Evolutionary conservation across 768 basidiomycete genomes (phyloP).

Genomic region (Lactarius akahatsu): DNA sequence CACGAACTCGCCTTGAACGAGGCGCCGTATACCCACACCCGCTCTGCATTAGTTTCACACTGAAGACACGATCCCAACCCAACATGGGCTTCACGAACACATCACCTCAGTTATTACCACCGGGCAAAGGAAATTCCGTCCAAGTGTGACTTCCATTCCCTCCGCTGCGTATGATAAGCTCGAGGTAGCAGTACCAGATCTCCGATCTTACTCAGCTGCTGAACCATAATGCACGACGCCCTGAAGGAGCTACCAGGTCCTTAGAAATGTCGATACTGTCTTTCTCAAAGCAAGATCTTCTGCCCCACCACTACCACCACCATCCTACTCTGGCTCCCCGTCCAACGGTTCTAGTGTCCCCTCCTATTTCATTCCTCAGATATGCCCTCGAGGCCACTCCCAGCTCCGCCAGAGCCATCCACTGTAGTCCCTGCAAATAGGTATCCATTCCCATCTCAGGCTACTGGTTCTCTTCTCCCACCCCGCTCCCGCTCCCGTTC

Average conservation of each 20-base stretch:
- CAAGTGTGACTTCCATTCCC: background rate
- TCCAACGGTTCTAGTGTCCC: background rate
- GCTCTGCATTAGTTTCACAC: background rate
- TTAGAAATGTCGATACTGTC: background rate
- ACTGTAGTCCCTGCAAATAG: background rate
- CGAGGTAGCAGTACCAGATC: background rate
- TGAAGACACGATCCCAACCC: background rate
- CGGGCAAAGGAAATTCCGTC: background rate
- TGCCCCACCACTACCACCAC: background rate
- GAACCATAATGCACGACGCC: background rate
- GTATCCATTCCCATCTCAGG: background rate
- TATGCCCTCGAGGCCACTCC: background rate
- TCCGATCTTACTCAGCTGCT: background rate
- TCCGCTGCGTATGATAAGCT: background rate
- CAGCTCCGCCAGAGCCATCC: background rate
- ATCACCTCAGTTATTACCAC: background rate
- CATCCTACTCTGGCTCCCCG: background rate
- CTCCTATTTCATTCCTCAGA: background rate
- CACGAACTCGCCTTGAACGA: background rate
- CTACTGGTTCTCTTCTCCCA: background rate
- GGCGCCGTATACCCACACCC: background rate
- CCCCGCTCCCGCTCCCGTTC: background rate
- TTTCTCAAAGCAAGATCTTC: background rate
- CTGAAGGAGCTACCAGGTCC: background rate
- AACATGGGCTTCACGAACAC: background rate